Conservation (phyloP, 192 early-diverging fungal genomes). For the Geranomyces michiganensis region DNA sequence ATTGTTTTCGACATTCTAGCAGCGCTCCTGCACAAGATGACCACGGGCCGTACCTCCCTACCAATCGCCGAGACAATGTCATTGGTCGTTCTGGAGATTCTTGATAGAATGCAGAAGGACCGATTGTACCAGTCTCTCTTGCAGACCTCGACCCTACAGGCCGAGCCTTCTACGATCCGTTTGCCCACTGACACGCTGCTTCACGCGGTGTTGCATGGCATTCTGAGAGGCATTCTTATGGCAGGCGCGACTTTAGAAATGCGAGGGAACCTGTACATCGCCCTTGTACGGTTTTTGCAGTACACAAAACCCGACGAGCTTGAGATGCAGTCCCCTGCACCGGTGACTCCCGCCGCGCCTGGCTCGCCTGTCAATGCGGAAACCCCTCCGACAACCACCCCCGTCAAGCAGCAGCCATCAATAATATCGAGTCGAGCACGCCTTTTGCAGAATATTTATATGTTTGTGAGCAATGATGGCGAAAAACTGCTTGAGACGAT, state of each 20-base stretch:
- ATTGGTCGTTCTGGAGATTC: constrained; percentile 57
- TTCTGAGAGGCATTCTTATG: constrained; percentile 65
- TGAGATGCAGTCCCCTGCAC: background rate
- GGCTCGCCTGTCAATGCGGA: background rate
- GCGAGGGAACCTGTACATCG: constrained; percentile 81
- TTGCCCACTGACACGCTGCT: constrained; percentile 43
- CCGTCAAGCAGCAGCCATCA: background rate
- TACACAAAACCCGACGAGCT: constrained; percentile 54
- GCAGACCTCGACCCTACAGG: constrained; percentile 39
- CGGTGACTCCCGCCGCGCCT: background rate
- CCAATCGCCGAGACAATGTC: constrained; percentile 59
- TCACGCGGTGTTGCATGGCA: constrained; percentile 44
- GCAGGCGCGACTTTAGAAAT: constrained; percentile 58
- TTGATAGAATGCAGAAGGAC: constrained; percentile 62
- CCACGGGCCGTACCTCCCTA: constrained; percentile 37
- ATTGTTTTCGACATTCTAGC: constrained; percentile 70
- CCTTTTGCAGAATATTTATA: constrained; percentile 31
- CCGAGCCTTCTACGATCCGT: constrained; percentile 21
- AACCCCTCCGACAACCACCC: background rate
- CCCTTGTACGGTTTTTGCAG: constrained; percentile 72
- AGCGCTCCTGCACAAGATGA: constrained; percentile 65
- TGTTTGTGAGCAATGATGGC: constrained; percentile 30
- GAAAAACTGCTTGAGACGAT: constrained; percentile 75
- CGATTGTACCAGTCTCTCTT: constrained; percentile 54
- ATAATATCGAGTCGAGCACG: constrained; percentile 4